Conservation (phyloP, 495 filamentous ascomycete genomes). For the Talaromyces wortmannii region DNA sequence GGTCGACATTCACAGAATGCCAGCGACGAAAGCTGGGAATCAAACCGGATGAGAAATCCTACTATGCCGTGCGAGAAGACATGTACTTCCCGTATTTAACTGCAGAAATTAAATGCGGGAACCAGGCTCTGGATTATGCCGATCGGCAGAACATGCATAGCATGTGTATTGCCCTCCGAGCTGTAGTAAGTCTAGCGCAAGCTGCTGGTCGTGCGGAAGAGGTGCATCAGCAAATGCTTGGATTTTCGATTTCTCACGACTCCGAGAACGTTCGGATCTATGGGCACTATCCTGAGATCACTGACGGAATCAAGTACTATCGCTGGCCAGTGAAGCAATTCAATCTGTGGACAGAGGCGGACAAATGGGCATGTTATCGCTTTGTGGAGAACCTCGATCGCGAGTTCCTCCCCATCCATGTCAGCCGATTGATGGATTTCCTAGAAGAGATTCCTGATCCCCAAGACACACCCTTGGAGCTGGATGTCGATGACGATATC, state of each 20-base stretch:
- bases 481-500: neutral
- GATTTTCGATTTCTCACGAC: conserved; percentile 45
- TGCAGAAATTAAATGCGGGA: conserved; percentile 27
- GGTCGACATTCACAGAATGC: conserved; percentile 29
- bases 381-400: conserved; percentile 24
- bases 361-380: conserved; percentile 24
- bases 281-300: conserved; percentile 19
- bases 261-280: conserved; percentile 16
- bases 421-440: neutral
- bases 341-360: conserved; percentile 12
- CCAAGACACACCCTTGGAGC: neutral
- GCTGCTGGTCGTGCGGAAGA: conserved; percentile 9
- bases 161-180: conserved; percentile 20
- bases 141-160: conserved; percentile 31
- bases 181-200: conserved; percentile 16
- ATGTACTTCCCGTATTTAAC: conserved; percentile 36
- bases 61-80: conserved; percentile 4
- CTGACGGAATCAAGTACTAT: conserved; percentile 12
- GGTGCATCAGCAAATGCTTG: conserved; percentile 20
- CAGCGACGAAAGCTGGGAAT: conserved; percentile 30
- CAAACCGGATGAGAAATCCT: conserved; percentile 1
- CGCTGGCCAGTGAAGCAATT: conserved; percentile 9
- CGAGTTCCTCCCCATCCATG: neutral
- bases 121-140: conserved; percentile 21
- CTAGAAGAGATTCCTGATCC: neutral